Conservation (phyloP, 1,139 yeast species). For the Pichia sp. region DNA sequence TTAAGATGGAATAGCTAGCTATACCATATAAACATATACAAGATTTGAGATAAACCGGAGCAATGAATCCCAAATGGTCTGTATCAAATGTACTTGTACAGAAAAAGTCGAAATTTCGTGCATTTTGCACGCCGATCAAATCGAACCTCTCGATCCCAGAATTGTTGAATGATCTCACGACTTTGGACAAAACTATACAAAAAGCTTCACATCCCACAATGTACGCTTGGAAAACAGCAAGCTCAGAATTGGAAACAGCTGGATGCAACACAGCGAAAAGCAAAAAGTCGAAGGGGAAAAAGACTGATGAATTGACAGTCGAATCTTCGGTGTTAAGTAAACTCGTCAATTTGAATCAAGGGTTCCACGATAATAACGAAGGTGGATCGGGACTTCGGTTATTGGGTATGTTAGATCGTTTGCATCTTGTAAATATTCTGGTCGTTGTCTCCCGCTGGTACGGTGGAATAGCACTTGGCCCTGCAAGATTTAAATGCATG, state of each 20-base stretch:
- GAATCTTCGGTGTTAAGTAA: slow-evolving; percentile 11
- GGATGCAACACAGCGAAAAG: not conserved
- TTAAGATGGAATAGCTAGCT: no score
- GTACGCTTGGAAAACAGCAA: slow-evolving; percentile 61
- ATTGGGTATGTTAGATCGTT: slow-evolving; percentile 45
- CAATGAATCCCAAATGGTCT: slow-evolving; percentile 29
- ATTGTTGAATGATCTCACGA: slow-evolving; percentile 38
- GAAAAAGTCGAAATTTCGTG: slow-evolving; percentile 61
- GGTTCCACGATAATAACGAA: slow-evolving; percentile 61
- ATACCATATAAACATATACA: no score
- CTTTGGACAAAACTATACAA: slow-evolving; percentile 39
- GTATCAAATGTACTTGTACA: slow-evolving; percentile 37
- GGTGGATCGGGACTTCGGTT: slow-evolving; percentile 59
- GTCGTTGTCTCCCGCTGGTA: slow-evolving; percentile 71
- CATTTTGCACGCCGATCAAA: slow-evolving; percentile 42
- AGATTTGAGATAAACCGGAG: no score
- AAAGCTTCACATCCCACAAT: slow-evolving; percentile 65
- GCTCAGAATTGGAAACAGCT: slow-evolving; percentile 1
- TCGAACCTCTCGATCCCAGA: slow-evolving; percentile 38
- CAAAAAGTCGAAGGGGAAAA: slow-evolving; percentile 16
- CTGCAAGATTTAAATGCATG: slow-evolving; percentile 61
- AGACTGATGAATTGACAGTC: not conserved
- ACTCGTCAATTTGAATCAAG: slow-evolving; percentile 43
- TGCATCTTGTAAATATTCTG: slow-evolving; percentile 47
- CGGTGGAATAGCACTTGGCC: slow-evolving; percentile 65